Percentiles rank a stretch among this genome's conserved stretches.
phyloP scores from a whole-genome alignment of 2,329 filamentous ascomycete genomes.

The Colletotrichum theobromicola region DNA sequence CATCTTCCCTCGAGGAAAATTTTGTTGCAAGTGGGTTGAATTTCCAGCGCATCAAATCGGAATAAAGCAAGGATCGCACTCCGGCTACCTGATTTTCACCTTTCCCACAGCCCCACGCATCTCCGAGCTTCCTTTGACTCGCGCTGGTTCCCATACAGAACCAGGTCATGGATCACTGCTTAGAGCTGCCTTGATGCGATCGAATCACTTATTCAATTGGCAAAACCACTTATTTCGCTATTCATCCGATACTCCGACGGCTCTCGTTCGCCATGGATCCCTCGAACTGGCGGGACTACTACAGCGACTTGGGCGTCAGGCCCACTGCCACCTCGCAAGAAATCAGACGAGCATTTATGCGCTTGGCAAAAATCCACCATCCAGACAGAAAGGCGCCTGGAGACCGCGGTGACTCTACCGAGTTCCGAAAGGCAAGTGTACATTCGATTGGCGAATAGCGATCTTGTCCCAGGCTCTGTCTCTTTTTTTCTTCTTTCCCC shows the following conservation, averaged over 20 bases:
- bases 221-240: rapidly evolving
- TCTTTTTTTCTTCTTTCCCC: too few species aligned
- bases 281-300: neutral
- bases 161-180: too few species aligned
- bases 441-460: neutral
- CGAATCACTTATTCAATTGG: neutral
- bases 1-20: neutral
- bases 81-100: neutral
- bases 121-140: rapidly evolving
- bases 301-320: neutral
- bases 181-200: too few species aligned
- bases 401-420: neutral
- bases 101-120: rapidly evolving
- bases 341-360: neutral
- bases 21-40: rapidly evolving
- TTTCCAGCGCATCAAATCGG: rapidly evolving
- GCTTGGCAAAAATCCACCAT: rapidly evolving
- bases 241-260: rapidly evolving
- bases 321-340: neutral
- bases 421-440: neutral
- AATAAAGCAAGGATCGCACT: neutral
- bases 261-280: neutral
- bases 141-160: rapidly evolving
- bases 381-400: neutral
- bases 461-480: too few species aligned